These are phyloP conservation scores for Macaranga tanarius DNA, from an alignment of 441 rosid species.

Conservation along the genomic window DNA sequence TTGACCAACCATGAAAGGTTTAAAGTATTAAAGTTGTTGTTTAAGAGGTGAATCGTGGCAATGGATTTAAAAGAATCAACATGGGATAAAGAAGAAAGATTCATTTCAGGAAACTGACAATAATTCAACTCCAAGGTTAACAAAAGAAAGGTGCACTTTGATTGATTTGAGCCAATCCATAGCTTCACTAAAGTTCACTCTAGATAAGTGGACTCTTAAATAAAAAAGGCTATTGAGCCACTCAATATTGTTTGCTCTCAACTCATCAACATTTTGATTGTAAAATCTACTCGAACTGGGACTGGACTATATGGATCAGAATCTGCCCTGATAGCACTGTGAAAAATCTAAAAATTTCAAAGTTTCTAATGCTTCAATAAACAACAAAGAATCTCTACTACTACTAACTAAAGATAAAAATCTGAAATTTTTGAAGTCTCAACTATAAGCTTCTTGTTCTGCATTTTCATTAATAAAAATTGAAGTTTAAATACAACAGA, in stretches of 20 bases:
- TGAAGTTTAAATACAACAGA: too few species aligned
- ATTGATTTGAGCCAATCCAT: conserved; percentile 13
- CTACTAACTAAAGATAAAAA: too few species aligned
- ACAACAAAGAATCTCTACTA: too few species aligned
- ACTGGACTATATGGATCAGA: too few species aligned
- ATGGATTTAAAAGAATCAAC: conserved; percentile 16
- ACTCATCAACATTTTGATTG: background rate
- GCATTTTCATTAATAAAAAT: too few species aligned
- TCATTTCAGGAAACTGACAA: conserved; percentile 2
- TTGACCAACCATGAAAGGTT: conserved; percentile 3
- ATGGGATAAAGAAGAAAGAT: conserved; percentile 9
- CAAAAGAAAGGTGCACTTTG: conserved; percentile 15
- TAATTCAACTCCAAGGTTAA: background rate
- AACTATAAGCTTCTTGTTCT: too few species aligned
- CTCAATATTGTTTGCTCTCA: conserved; percentile 9
- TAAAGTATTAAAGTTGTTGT: background rate
- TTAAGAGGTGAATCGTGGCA: background rate
- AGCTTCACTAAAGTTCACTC: background rate
- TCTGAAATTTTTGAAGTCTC: too few species aligned
- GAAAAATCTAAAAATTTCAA: too few species aligned
- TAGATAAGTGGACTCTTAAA: background rate
- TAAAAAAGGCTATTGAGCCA: conserved; percentile 22
- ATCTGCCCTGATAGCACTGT: too few species aligned
- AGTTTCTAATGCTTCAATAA: too few species aligned
- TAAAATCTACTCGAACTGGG: too few species aligned